Conservation (phyloP, 345 rosid species). For the Salix brachista region DNA sequence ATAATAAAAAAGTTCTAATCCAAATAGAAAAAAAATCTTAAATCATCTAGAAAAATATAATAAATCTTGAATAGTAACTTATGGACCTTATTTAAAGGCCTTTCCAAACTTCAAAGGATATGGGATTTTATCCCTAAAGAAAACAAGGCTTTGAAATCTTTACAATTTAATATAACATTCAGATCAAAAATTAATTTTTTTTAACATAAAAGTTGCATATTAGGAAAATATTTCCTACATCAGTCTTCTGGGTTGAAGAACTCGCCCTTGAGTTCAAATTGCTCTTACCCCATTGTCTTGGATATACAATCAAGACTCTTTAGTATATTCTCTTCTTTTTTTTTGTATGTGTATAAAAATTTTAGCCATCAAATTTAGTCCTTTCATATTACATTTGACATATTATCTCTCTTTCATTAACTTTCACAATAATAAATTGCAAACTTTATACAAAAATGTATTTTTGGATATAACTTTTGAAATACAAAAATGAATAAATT, state of each 20-base stretch:
- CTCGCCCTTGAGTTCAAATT: background rate
- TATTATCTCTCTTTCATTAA: no score
- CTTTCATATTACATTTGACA: background rate
- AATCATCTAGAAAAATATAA: background rate
- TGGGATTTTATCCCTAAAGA: background rate
- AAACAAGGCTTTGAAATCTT: background rate
- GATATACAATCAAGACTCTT: background rate
- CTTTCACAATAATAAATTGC: no score
- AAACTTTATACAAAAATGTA: no score
- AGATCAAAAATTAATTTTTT: background rate
- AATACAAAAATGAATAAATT: no score
- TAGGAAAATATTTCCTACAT: background rate
- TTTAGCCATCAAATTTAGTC: background rate
- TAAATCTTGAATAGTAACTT: background rate
- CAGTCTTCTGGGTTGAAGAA: rapidly evolving
- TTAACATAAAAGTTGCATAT: background rate
- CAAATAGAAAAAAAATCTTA: no score
- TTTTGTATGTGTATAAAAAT: no score
- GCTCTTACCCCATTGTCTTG: background rate
- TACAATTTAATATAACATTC: background rate
- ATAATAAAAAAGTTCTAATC: no score
- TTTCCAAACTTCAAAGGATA: background rate
- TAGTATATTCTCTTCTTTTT: no score
- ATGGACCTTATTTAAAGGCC: background rate
- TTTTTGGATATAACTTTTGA: no score